phyloP scores from a whole-genome alignment of 257 asterid species.

The Solanum peruvianum region DNA sequence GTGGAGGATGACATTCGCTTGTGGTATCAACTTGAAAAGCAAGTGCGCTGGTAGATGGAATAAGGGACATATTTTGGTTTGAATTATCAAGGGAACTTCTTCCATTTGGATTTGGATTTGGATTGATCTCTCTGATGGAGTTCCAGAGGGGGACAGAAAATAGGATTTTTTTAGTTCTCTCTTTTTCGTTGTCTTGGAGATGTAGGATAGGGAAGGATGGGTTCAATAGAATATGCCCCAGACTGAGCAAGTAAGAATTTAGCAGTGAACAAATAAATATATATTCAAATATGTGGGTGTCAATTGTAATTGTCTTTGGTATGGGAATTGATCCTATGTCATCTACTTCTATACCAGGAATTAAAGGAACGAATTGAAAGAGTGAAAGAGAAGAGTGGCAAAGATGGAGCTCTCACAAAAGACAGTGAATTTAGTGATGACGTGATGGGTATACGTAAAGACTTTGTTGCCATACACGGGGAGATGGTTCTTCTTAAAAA shows the following conservation, averaged over 20 bases:
- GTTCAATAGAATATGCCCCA: not conserved
- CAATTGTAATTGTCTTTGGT: not conserved
- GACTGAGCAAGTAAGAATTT: not conserved
- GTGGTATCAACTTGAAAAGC: not conserved
- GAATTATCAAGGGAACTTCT: not conserved
- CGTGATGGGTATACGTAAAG: constrained; percentile 61
- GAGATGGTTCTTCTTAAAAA: constrained; percentile 89
- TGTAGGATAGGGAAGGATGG: not conserved
- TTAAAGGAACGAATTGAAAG: constrained; percentile 61
- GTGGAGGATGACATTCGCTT: not conserved
- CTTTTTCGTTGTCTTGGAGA: not conserved
- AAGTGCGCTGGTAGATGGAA: not conserved
- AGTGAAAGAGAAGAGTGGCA: constrained; percentile 36
- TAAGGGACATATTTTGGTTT: not conserved
- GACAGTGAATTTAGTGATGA: constrained; percentile 60
- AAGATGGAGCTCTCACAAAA: constrained; percentile 18
- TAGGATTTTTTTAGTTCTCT: not conserved
- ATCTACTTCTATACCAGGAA: constrained; percentile 26
- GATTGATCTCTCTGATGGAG: not conserved
- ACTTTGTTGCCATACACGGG: constrained; percentile 80
- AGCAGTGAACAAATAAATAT: not conserved
- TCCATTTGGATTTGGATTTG: not conserved
- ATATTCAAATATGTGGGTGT: not conserved
- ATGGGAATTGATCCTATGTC: not conserved
- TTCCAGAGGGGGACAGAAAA: not conserved